Evolutionary conservation across 2,329 filamentous ascomycete genomes (phyloP).

Genomic region (Botrytis tulipae): DNA sequence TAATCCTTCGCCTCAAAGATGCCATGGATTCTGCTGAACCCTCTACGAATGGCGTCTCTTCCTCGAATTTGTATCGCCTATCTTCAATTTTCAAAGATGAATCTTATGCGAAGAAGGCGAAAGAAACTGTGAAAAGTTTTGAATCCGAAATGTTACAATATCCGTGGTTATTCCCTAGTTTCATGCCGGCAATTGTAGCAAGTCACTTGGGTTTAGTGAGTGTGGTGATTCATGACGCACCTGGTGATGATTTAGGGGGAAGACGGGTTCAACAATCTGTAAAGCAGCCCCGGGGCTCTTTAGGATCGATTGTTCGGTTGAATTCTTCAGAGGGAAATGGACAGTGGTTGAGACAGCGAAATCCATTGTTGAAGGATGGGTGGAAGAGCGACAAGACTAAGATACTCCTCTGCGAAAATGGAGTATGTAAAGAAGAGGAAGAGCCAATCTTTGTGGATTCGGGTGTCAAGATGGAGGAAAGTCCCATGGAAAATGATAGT

Average conservation of each 20-base stretch:
- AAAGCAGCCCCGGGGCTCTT: constrained; percentile 33
- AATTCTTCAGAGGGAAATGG: constrained; percentile 26
- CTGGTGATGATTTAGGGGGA: constrained; percentile 20
- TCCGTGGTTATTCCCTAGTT: constrained; percentile 82
- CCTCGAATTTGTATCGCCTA: constrained; percentile 81
- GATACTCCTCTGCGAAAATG: constrained; percentile 48
- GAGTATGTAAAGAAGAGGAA: constrained; percentile 45
- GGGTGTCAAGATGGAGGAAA: constrained; percentile 1
- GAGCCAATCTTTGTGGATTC: constrained; percentile 15
- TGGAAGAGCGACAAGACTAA: constrained; percentile 41
- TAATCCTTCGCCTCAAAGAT: constrained; percentile 85
- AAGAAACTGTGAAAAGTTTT: constrained; percentile 78
- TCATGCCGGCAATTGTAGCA: constrained; percentile 74
- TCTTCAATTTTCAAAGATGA: constrained; percentile 66
- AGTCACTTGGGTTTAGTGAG: constrained; percentile 64
- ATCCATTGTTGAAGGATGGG: constrained; percentile 42
- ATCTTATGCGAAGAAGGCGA: constrained; percentile 62
- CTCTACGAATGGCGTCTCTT: constrained; percentile 84
- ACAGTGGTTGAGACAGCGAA: constrained; percentile 51
- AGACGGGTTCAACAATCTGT: constrained; percentile 40
- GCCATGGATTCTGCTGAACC: constrained; percentile 93
- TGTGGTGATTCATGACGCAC: constrained; percentile 47
- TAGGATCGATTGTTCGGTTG: constrained; percentile 32
- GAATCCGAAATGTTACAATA: constrained; percentile 90
- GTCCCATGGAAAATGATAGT: background rate